Evolutionary conservation across 495 filamentous ascomycete species (phyloP).

Genomic region (Neurospora sp.): DNA sequence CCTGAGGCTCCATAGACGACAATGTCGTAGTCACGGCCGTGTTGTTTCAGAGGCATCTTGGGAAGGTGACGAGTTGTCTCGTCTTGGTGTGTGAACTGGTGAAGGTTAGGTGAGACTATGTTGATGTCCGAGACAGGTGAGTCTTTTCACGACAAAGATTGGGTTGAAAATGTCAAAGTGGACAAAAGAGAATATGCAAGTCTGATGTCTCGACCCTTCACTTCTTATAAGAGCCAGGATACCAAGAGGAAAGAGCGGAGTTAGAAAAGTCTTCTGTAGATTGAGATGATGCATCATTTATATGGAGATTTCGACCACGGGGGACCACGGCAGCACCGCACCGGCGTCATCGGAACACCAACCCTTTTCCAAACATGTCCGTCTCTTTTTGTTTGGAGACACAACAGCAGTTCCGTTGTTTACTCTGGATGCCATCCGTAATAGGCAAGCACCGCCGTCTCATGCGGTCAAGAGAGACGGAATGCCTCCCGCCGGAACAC

Average conservation of each 20-base stretch:
- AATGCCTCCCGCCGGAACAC: neutral
- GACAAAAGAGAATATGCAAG: neutral
- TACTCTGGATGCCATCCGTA: neutral
- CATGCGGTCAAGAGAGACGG: neutral
- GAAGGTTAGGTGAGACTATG: neutral
- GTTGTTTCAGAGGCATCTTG: constrained; percentile 33
- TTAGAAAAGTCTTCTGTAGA: neutral
- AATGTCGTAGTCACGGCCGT: constrained; percentile 64
- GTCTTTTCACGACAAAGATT: neutral
- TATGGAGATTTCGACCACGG: neutral
- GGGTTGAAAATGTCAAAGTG: neutral
- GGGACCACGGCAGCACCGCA: constrained; percentile 19
- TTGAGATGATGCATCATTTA: neutral
- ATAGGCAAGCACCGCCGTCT: constrained; percentile 7
- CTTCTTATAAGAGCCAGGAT: neutral
- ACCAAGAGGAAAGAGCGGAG: neutral
- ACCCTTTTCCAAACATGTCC: neutral
- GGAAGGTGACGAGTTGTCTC: neutral
- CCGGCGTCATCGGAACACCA: constrained; percentile 33
- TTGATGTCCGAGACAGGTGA: neutral
- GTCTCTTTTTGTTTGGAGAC: neutral
- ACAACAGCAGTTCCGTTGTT: neutral
- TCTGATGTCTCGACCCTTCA: neutral
- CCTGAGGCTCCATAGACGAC: constrained; percentile 67
- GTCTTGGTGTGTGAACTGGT: neutral